Evolutionary conservation across 352 stramenopile genomes (phyloP), one percentile per base, ranked within the genome.

Genomic region (Globisporangium recalcitrans): DNA sequence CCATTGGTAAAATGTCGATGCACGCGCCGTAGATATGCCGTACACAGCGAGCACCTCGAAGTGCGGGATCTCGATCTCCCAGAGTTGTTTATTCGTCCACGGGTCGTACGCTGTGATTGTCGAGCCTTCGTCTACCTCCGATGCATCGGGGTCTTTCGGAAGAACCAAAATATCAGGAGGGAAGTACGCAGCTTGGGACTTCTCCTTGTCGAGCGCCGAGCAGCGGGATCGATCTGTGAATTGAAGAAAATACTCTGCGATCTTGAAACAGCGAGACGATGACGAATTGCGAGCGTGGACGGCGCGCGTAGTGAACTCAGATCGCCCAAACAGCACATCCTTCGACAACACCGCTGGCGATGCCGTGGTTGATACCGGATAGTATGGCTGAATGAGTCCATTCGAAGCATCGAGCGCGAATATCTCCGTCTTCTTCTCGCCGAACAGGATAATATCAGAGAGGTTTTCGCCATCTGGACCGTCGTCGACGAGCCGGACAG

Each of bases 221-320:
- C 85, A 94, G 46, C 73, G 71, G 16, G 81, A 69, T 9, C 80
- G 69, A 24, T 78, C 67, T 0, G 78, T 72, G 56, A 94, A 88
- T 64, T 94, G 79, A 26, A 94, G 42, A 60, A 94, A 94, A 59
- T 87, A 94, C 68, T 94, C 85, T 1, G 82, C 86, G 49, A 94
- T 88, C 58, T 78, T 88, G 58, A 94, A 88, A 57, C 85, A 94
- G 19, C 79, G 72, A 49, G 82, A 73, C 10, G 70, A 71, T 11
- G 75, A 89, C 51, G 74, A 62, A 62, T 94, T 90, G 11, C 70
- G 68, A 9, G 75, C 67, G 55, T 91, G 72, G 14, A 94, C 69
- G 19, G 81, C 82, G 46, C 75, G 71, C 0, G 85, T 92, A 58
- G 67, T 87, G 53, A 88, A 90, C 54, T 91, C 81, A 9, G 84